Base-by-base conservation (phyloP, 805 yeast genomes). In the Saturnispora mendoncae region DNA sequence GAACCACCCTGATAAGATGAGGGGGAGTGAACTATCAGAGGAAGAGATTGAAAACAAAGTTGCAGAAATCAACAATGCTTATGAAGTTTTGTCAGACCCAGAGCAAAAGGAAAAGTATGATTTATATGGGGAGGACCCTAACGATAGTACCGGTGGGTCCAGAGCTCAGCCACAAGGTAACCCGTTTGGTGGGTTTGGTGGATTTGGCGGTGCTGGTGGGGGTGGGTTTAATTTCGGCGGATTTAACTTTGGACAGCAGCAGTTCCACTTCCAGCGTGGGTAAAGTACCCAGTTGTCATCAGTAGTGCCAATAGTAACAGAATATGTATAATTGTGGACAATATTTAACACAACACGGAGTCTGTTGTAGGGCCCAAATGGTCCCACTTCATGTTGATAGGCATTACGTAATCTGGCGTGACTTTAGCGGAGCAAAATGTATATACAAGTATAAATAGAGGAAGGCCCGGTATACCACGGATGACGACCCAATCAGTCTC, bases 31-130 rank as follows among this genome's bases (percentile, higher is more conserved):
- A 29, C 57, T 81, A 45, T 67, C 78, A 7, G 70, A 74, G 23
- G 84, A 78, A 25, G 73, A 81, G 44, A 80, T 82, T 28, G 95
- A 86, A 60, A 67, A 67, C 38, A 84, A 83, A 53, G 92, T 90
- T 88, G 86, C 94, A 36, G 88, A 81, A 42, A 84, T 90, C 48
- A 92, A 90, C 60, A 85, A 83, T 55, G 97, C 97, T 0, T 87
- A 92, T 60, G 97, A 87, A 56, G 79, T 81, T 2, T 67, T 90
- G 28, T 74, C 87, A 8, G 77, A 83, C 50, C 74, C 75, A 2
- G 82, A 77, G 34, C 64, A 72, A 45, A 71, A 78, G 45, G 72
- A 66, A 34, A 72, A 77, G 36, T 90, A 83, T 53, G 95, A 88
- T 56, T 37, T 42, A 13, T 51, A 39, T 26, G 57, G 61, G 3